Evolutionary conservation across 73 alveolate genomes (phyloP), one percentile per base, ranked within the genome.

Genomic region (Durusdinium trenchii): DNA sequence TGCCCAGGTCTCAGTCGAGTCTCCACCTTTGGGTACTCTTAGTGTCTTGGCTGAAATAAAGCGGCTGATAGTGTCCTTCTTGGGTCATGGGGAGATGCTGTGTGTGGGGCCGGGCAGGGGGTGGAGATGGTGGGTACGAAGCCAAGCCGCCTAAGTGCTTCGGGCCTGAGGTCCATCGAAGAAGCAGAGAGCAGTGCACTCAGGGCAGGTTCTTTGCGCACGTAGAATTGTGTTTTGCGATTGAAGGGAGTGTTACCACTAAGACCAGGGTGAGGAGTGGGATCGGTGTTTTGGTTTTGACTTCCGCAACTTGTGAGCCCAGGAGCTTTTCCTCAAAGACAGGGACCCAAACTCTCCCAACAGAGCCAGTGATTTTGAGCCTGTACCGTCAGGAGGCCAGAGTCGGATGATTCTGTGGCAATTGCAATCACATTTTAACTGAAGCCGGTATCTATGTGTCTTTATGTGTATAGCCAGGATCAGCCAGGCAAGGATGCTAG

Each of bases 1-100:
- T 38, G 4, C 35, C 47, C 71, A 81, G 91, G 91, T 81, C 71
- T 48, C 45, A 6, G 91, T 81, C 71, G 91, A 81, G 38, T 81
- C 91, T 46, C 91, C 91, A 48, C 91, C 91, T 35, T 48, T 81
- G 91, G 91, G 91, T n/a, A n/a, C n/a, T 43, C 91, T 81, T 67
- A 81, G 91, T 30, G 14, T 12, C 87, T 76, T 45, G n/a, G 51
- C 50, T 73, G 85, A 18, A 4, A 18, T 64, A 32, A 18, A 30
- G 46, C 2, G 79, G 79, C 9, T 7, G 28, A 43, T 7, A 3
- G 46, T 20, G 32, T 26, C 16, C 76, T 62, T 10, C 36, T 5
- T 62, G 4, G 4, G n/a, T n/a, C n/a, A n/a, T n/a, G n/a, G n/a
- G n/a, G n/a, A n/a, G n/a, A n/a, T n/a, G n/a, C n/a, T n/a, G n/a